These are phyloP conservation scores for Ocimum tenuiflorum DNA, from an alignment of 257 asterid species.

Conservation along the genomic window DNA sequence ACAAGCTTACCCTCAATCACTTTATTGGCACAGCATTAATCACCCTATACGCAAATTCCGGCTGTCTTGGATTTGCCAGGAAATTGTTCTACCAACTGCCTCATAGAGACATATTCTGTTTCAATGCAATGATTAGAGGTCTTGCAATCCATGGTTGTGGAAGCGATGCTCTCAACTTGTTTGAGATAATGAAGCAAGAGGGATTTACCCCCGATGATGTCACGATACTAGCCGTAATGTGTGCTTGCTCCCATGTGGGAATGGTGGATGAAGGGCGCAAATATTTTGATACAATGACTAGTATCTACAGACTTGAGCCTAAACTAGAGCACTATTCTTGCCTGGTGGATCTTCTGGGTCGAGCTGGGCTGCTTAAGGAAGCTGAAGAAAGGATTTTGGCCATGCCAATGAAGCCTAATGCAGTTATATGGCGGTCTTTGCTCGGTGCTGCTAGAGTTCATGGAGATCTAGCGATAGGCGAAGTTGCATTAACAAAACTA, in stretches of 20 bases:
- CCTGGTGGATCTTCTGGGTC: slow-evolving; percentile 61
- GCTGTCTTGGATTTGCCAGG: slow-evolving; percentile 41
- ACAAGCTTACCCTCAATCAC: slow-evolving; percentile 34
- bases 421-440: slow-evolving; percentile 52
- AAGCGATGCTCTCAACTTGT: slow-evolving; percentile 44
- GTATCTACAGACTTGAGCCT: slow-evolving; percentile 41
- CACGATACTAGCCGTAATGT: slow-evolving; percentile 47
- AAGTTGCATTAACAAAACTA: slow-evolving; percentile 36
- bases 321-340: slow-evolving; percentile 61
- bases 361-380: slow-evolving; percentile 51
- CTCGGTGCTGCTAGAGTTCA: slow-evolving; percentile 62
- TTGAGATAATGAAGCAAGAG: slow-evolving; percentile 37
- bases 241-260: slow-evolving; percentile 68
- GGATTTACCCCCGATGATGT: slow-evolving; percentile 41
- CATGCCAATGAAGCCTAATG: slow-evolving; percentile 56
- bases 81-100: slow-evolving; percentile 44
- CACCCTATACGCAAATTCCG: slow-evolving; percentile 49
- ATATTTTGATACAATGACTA: slow-evolving; percentile 40
- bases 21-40: slow-evolving; percentile 52
- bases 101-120: slow-evolving; percentile 42
- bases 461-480: slow-evolving; percentile 45
- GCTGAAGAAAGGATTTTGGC: slow-evolving; percentile 34
- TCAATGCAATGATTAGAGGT: slow-evolving; percentile 66
- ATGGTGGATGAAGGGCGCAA: slow-evolving; percentile 52
- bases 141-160: slow-evolving; percentile 59